Base-by-base conservation (phyloP, 345 rosid species). In the Jatropha curcas region DNA sequence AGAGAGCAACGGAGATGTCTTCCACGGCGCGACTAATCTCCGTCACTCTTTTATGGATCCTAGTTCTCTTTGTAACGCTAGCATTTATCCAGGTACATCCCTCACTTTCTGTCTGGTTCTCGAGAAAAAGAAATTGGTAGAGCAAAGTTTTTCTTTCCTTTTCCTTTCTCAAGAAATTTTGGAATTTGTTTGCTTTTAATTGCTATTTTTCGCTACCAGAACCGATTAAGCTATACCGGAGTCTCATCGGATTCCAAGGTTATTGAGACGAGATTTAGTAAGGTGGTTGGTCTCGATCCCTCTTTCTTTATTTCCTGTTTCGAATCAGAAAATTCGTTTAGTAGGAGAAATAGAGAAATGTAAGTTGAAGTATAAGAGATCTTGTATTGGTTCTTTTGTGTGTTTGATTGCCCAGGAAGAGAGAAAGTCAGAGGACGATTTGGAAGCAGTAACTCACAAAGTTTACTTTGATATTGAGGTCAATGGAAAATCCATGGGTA, bases 191-290 rank as follows among this genome's bases (percentile, higher is more conserved):
- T 34, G 45, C 14, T n/a, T 62, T 27, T 35, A 28, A 31, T 41
- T 60, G 2, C 64, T 33, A 7, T 5, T 52, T 39, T 64, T 55
- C 45, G 45, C 60, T 75, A 57, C 24, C 75, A 94, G 97, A 77
- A 87, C 71, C 88, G 81, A 51, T 74, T 90, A 45, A 83, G 83
- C 71, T 87, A 86, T 77, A 83, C 80, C 33, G 81, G 85, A 59
- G 80, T 81, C 75, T 84, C 86, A 12, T 68, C 77, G 30, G 83
- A 76, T 61, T 76, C 81, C 71, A 77, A 83, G 71, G 59, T 74
- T 68, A 63, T 43, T 46, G 61, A 60, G 37, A 48, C 41, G 67
- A 73, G 74, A 72, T 62, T 81, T 22, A 71, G 34, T 77, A 78
- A 80, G 86, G 90, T 84, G 70, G 20, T 39, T 12, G 8, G 11